Percentiles rank a stretch among this genome's conserved stretches.
Conservation (phyloP, 1,284 basidiomycete species). For the Cryptococcus amylolentus region DNA sequence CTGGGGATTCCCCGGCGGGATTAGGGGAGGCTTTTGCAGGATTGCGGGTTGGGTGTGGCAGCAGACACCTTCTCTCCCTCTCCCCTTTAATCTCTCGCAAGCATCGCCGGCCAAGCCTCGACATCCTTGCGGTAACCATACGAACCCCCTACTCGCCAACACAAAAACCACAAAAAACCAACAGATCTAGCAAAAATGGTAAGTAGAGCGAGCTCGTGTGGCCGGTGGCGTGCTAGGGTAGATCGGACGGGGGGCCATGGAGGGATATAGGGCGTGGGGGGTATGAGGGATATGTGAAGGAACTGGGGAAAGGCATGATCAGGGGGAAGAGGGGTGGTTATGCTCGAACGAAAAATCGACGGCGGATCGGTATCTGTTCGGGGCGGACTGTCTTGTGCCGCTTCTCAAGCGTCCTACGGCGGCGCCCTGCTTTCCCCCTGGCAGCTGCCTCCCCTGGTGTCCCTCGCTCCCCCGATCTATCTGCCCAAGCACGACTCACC, state of each 20-base stretch:
- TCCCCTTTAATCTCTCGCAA: constrained; percentile 9
- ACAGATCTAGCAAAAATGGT: constrained; percentile 20
- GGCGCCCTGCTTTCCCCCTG: not conserved
- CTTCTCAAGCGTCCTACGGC: not conserved
- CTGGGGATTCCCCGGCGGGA: not conserved
- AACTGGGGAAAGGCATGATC: not conserved
- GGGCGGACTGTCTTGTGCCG: not conserved
- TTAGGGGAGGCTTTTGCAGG: not conserved
- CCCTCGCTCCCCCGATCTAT: not conserved
- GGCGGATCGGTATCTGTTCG: not conserved
- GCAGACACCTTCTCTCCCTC: not conserved
- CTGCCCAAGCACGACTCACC: not conserved
- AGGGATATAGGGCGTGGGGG: not conserved
- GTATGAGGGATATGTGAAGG: not conserved
- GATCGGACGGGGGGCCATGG: not conserved
- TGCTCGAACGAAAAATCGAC: not conserved
- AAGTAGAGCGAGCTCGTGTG: constrained; percentile 10
- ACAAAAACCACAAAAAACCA: constrained; percentile 11
- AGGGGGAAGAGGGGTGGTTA: not conserved
- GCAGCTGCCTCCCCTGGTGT: not conserved
- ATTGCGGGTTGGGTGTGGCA: not conserved
- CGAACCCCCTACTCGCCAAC: not conserved
- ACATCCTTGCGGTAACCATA: constrained; percentile 14
- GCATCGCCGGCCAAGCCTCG: constrained; percentile 7
- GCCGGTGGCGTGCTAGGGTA: not conserved